Base-by-base conservation (phyloP, 495 filamentous ascomycete genomes). In the Geopyxis carbonaria region DNA sequence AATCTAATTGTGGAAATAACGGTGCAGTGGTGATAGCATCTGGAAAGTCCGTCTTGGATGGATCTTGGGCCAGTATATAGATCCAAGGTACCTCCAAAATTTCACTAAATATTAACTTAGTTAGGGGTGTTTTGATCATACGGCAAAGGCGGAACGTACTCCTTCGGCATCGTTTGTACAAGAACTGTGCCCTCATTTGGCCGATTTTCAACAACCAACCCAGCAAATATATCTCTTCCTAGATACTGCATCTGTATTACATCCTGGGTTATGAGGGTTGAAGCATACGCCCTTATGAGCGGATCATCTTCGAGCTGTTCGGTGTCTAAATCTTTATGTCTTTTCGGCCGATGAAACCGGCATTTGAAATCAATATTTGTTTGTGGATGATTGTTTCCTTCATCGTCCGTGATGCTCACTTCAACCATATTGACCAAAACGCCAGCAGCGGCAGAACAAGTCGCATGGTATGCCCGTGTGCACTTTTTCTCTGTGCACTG, bases 401-500 rank as follows among this genome's bases (percentile, higher is more conserved):
- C 87, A 44, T 93, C 83, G 21, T 76, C 80, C 56, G 85, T 82
- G n/a, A 87, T 79, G 0, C 80, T 77, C 32, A 87, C 72, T 19
- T 78, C 69, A 10, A 78, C 81, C 52, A 79, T 71, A 53, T 99
- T 87, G 29, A 93, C 77, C 47, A 86, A 72, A 6, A 95, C 86
- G 27, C 91, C 89, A 29, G 87, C 89, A 11, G 85, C 71, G 16
- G 80, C 75, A 2, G 89, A 87, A 53, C 89, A 99, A 10, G 84
- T 95, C 2, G 86, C 83, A 58, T 99, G 89, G 57, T 92, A 99
- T 2, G 91, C 76, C 43, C 87, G 67, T 18, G 79, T 79, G 57
- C 89, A 99, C 58, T 93, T 95, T 65, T 84, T 89, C 42, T 77
- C 75, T 5, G 83, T 89, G 62, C 89, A 99, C 58, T 99, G 89